Evolutionary conservation across 176 grass and related monocot genomes (phyloP), one percentile per base, ranked within the genome.

Genomic region (Ensete ventricosum): DNA sequence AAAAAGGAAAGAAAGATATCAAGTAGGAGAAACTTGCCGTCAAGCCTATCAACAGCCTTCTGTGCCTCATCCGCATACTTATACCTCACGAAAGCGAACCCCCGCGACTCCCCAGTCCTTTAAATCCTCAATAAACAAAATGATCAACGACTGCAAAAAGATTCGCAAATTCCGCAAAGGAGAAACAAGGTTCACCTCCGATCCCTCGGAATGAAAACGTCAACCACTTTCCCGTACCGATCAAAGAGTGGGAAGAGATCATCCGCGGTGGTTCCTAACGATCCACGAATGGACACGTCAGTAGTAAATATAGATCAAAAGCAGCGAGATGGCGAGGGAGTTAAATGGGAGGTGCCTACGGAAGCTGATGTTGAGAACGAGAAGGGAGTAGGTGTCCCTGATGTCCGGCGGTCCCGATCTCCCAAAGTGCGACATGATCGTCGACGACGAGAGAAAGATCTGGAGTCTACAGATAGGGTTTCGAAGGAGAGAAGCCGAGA

Each of bases 311-410:
- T 3, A 80, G 21, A 63, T 17, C n/a, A 14, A 63, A 22, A n/a
- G 2, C 20, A 9, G 12, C 5, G 68, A 55, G 43, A 72, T 11
- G 19, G 14, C 55, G 6, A 9, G 22, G 52, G 25, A 71, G 29
- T 13, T 21, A 77, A 60, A 60, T 22, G 9, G 22, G 63, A 73
- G 53, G 50, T 34, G 27, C 72, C 54, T 49, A 98, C 90, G 95
- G 80, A 98, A 98, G 83, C 83, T 89, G 80, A 98, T 88, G 81
- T 98, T 93, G 50, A 98, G 95, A 54, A 98, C 95, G 80, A 98
- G 95, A 60, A 98, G 95, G 14, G 95, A 98, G 76, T 85, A 98
- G 53, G 84, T 93, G 69, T 93, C 90, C 64, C 54, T 89, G 69
- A 98, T 94, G 62, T 83, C 84, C 29, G 95, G 90, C 48, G 95